Evolutionary conservation across 305 asterid genomes (phyloP).

Genomic region (Fraxinus greggii): DNA sequence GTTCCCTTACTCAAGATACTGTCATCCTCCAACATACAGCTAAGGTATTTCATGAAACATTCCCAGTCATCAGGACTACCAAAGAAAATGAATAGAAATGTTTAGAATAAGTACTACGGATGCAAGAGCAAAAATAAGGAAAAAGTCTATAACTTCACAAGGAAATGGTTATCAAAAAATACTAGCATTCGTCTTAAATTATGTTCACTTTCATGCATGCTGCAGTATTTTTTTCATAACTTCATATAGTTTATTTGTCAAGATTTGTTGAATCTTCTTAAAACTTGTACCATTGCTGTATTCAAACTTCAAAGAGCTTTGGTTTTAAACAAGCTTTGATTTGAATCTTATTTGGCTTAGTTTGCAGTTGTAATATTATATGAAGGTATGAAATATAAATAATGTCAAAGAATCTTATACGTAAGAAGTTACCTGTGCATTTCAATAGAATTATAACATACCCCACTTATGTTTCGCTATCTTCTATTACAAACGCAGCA

Average conservation of each 20-base stretch:
- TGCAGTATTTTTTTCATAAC: slow-evolving; percentile 2
- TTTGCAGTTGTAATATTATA: not conserved
- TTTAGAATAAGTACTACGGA: slow-evolving; percentile 5
- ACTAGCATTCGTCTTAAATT: not conserved
- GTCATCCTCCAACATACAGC: slow-evolving; percentile 87
- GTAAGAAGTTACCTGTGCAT: not conserved
- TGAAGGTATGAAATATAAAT: not conserved
- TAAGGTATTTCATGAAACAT: slow-evolving; percentile 76
- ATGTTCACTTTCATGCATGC: not conserved
- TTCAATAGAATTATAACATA: not conserved
- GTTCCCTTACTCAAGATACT: slow-evolving; percentile 46
- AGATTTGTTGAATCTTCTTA: slow-evolving; percentile 13
- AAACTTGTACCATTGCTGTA: not conserved
- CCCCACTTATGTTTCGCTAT: not conserved
- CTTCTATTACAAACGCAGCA: not conserved
- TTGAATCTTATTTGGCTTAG: not conserved
- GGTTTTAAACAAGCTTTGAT: not conserved
- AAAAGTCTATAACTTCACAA: not conserved
- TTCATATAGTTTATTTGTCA: not conserved
- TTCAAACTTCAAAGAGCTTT: slow-evolving; percentile 10
- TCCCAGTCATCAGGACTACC: slow-evolving; percentile 97
- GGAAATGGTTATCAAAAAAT: slow-evolving; percentile 12
- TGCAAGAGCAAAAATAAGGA: slow-evolving; percentile 7
- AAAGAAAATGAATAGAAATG: slow-evolving; percentile 26
- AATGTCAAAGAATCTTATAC: not conserved